Evolutionary conservation across 352 stramenopile genomes (phyloP), one percentile per base, ranked within the genome.

Genomic region (Phytopythium montanum): DNA sequence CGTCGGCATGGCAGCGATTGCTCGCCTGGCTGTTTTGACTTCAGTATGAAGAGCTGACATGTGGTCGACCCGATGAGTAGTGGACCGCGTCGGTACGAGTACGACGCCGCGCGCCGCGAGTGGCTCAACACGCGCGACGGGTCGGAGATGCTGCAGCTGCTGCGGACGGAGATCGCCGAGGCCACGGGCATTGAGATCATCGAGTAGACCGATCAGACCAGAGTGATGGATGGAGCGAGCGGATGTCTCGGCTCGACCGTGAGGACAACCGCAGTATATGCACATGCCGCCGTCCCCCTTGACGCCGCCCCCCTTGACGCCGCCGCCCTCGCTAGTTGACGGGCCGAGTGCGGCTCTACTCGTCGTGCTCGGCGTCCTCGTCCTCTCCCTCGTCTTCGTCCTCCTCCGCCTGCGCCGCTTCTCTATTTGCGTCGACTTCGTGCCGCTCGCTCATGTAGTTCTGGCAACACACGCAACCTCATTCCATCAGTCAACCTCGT

Each of bases 11-110:
- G 21, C 31, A 2, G 13, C 23, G 12, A 33, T 9, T 26, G 3
- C 0, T n/a, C n/a, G n/a, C n/a, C n/a, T n/a, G n/a, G n/a, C 9
- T 21, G 29, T n/a, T 2, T 13, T 45, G 3, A 2, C 45, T 21
- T 26, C 21, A 50, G 0, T 38, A 38, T 0, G 4, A 50, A 29
- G n/a, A 19, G 45, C 45, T 26, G 23, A n/a, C 26, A 10, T 54
- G 8, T 41, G 31, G 2, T 16, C 56, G 33, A 16, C 26, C 10
- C 21, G 42, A 18, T 8, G 0, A 68, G 44, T 49, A 93, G 89
- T 70, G 90, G 90, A 3, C 91, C 91, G 26, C 92, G 92, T 69
- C 84, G 90, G 34, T 97, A 96, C 66, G 85, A 97, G 69, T 96
- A 85, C 60, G 78, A 97, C 34, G 61, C 65, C 10, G 69, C 70